Evolutionary conservation across 148 eudicot genomes (phyloP), one percentile per base, ranked within the genome.

Genomic region (Amaranthus palmeri): DNA sequence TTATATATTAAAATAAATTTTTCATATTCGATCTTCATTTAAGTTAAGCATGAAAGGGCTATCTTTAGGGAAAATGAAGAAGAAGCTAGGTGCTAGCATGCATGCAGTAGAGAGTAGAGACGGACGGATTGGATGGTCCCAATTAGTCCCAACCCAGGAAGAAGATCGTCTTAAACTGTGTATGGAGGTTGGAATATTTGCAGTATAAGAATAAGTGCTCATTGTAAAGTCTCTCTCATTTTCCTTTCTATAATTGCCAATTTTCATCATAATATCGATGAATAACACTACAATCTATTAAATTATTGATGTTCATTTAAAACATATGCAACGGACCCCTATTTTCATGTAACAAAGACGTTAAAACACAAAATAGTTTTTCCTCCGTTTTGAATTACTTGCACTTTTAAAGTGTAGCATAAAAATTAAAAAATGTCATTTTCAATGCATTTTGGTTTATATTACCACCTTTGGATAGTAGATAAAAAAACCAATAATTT

Each of bases 211-310:
- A 12, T 4, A 43, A 55, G 8, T 54, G 8, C 49, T 65, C 76
- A 73, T 65, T 36, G 76, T 65, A 12, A 73, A 65, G 70, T 65
- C 76, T 65, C 76, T 73, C 76, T 54, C 76, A 9, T 51, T 48
- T 41, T 65, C 76, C 25, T 18, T 40, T 45, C 62, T 55, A 44
- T 54, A 10, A 9, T 41, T 55, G 46, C 66, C 68, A 62, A 42
- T 45, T 63, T 62, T n/a, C 43, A 17, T 41, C 41, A 40, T 14
- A 43, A 43, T 17, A 44, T 63, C 4, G 58, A 72, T 72, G 57
- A 8, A 17, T 61, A 13, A 9, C 55, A 47, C 53, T 58, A 56
- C 48, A 36, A 8, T 65, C 41, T 47, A 15, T 40, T 46, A 65
- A 65, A 46, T 15, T n/a, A 65, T 65, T 65, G 40, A 17, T 46